Evolutionary conservation across 441 rosid species (phyloP).

Genomic region (Raphanus hybrid): DNA sequence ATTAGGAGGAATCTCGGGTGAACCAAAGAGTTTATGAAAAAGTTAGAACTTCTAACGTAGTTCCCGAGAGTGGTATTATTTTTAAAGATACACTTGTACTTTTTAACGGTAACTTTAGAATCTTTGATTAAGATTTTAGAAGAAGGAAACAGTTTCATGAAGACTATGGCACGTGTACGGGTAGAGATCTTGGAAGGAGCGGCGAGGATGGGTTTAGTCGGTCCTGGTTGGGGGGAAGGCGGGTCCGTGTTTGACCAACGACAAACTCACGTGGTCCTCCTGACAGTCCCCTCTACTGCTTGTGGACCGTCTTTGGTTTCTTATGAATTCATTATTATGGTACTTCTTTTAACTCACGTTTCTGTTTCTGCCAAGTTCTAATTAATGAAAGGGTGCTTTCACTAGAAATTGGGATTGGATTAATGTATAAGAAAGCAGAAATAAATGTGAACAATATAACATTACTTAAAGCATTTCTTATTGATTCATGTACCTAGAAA

Average conservation of each 20-base stretch:
- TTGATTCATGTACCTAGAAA: neutral
- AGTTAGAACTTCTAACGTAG: slow-evolving; percentile 20
- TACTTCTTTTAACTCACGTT: slow-evolving; percentile 17
- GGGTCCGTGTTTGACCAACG: slow-evolving; percentile 39
- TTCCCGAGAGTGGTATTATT: slow-evolving; percentile 34
- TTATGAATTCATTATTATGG: slow-evolving; percentile 32
- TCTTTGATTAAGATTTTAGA: slow-evolving; percentile 20
- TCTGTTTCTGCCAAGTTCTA: slow-evolving; percentile 14
- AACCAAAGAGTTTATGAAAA: slow-evolving; percentile 31
- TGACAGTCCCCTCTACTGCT: slow-evolving; percentile 33
- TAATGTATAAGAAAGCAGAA: neutral
- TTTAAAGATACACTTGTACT: slow-evolving; percentile 37
- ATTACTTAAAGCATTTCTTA: neutral
- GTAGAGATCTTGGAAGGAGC: slow-evolving; percentile 28
- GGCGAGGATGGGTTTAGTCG: slow-evolving; percentile 40
- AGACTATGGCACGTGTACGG: slow-evolving; percentile 31
- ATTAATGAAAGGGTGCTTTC: neutral
- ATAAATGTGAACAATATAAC: neutral
- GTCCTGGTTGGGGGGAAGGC: slow-evolving; percentile 32
- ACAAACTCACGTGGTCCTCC: slow-evolving; percentile 43
- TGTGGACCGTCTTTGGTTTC: slow-evolving; percentile 40
- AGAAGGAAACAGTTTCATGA: neutral
- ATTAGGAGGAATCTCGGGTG: slow-evolving; percentile 43
- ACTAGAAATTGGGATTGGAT: neutral
- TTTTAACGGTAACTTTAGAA: slow-evolving; percentile 43